These are phyloP conservation scores for Calycina herbarum DNA, from an alignment of 2,329 filamentous ascomycete species.

Conservation along the genomic window DNA sequence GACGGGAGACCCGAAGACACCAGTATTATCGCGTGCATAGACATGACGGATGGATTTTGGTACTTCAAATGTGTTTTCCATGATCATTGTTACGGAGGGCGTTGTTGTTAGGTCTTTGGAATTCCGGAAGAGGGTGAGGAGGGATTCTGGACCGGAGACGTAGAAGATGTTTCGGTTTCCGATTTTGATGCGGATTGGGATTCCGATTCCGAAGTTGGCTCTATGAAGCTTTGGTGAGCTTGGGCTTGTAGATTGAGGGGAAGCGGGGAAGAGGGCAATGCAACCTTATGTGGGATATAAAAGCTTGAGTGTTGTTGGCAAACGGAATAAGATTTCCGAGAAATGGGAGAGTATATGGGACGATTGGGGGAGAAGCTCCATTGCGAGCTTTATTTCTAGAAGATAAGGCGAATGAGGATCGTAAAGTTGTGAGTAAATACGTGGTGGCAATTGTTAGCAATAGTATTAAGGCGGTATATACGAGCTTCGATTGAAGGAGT, in stretches of 20 bases:
- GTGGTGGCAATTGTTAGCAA: neutral
- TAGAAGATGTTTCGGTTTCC: conserved; percentile 21
- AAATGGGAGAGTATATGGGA: conserved; percentile 23
- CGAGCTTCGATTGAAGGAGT: neutral
- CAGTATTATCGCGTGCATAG: conserved; percentile 23
- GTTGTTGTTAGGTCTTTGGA: conserved; percentile 23
- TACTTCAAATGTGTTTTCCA: conserved; percentile 26
- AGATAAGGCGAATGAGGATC: neutral
- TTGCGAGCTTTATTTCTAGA: neutral
- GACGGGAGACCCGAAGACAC: conserved; percentile 19
- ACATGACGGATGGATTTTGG: conserved; percentile 6
- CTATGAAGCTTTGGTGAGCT: conserved; percentile 8
- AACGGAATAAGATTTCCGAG: conserved; percentile 27
- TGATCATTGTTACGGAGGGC: conserved; percentile 15
- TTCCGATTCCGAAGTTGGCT: conserved; percentile 17
- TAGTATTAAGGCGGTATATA: neutral
- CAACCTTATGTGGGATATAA: conserved; percentile 21
- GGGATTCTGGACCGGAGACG: conserved; percentile 24
- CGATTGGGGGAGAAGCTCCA: conserved; percentile 18
- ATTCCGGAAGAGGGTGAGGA: conserved; percentile 23
- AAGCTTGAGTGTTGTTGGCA: conserved; percentile 20
- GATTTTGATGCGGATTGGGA: conserved; percentile 24
- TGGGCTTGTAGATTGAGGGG: neutral
- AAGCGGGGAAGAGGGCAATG: neutral
- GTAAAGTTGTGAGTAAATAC: neutral